Percentiles rank a stretch among this genome's conserved stretches.
Evolutionary conservation across 768 basidiomycete genomes (phyloP).

Genomic region (Leccinum barrowsii): DNA sequence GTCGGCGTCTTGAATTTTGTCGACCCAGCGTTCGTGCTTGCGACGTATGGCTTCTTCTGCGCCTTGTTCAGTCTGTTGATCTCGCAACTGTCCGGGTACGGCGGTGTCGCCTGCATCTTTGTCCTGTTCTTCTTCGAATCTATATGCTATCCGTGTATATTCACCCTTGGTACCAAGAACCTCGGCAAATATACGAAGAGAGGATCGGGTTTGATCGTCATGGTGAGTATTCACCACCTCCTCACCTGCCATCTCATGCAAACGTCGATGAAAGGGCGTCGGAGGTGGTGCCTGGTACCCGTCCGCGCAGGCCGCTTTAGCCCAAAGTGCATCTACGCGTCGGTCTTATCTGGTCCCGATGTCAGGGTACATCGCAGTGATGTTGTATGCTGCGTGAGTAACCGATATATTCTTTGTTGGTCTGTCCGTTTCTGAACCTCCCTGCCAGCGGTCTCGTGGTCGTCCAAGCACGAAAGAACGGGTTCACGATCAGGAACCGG

Average conservation of each 20-base stretch:
- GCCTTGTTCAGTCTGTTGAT: slow-evolving; percentile 49
- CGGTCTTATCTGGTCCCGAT: slow-evolving; percentile 60
- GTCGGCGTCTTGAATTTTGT: slow-evolving; percentile 58
- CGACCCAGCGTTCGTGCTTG: slow-evolving; percentile 62
- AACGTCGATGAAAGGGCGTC: slow-evolving; percentile 39
- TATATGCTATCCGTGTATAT: slow-evolving; percentile 70
- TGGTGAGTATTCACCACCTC: slow-evolving; percentile 34
- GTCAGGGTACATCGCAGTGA: slow-evolving; percentile 57
- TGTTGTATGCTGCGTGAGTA: slow-evolving; percentile 52
- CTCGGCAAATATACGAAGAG: slow-evolving; percentile 57
- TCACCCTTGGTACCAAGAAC: slow-evolving; percentile 64
- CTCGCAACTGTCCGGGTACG: slow-evolving; percentile 47
- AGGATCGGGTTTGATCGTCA: slow-evolving; percentile 62
- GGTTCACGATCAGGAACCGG: slow-evolving; percentile 49
- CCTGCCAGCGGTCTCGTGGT: slow-evolving; percentile 49
- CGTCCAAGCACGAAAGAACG: slow-evolving; percentile 44
- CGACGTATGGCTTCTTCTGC: slow-evolving; percentile 50
- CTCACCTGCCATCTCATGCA: neutral
- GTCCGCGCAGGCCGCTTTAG: slow-evolving; percentile 54
- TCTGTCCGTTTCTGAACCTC: neutral
- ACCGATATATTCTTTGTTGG: neutral
- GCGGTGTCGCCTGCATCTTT: slow-evolving; percentile 60
- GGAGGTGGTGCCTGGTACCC: slow-evolving; percentile 72
- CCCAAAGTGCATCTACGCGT: slow-evolving; percentile 45
- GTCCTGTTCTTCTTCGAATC: slow-evolving; percentile 72